A percentile compares a stretch with the other conserved stretches of the same genome.
These are phyloP conservation scores for Microcos paniculata DNA, from an alignment of 345 rosid genomes.

Conservation along the genomic window DNA sequence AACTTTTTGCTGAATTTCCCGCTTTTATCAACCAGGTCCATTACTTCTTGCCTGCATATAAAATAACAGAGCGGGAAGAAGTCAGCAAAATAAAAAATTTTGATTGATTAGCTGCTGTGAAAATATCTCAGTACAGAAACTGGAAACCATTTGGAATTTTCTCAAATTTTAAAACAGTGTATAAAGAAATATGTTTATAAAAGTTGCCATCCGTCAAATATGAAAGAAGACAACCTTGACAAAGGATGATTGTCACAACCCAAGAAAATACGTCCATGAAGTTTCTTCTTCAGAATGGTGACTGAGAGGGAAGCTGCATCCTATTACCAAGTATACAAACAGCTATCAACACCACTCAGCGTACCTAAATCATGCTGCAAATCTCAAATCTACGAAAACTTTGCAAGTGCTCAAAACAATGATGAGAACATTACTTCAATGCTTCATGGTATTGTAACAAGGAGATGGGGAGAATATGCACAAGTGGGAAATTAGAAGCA, in stretches of 20 bases:
- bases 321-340: slow-evolving; percentile 35
- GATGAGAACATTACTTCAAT: not conserved
- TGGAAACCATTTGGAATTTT: not conserved
- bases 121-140: not conserved
- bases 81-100: not conserved
- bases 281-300: slow-evolving; percentile 77
- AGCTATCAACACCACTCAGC: not conserved
- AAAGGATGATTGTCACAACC: slow-evolving; percentile 97
- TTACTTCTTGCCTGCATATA: slow-evolving; percentile 73
- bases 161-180: not conserved
- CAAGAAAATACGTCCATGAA: slow-evolving; percentile 64
- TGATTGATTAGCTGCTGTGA: not conserved
- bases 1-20: slow-evolving; percentile 73
- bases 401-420: not conserved
- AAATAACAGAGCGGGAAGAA: not conserved
- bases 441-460: not conserved
- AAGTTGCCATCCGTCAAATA: not conserved
- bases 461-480: not conserved
- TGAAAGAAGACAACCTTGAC: slow-evolving; percentile 58
- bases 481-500: not conserved
- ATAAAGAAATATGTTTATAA: not conserved
- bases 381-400: not conserved
- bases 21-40: slow-evolving; percentile 81
- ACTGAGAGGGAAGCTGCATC: slow-evolving; percentile 92
- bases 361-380: not conserved